phyloP scores from a whole-genome alignment of 768 basidiomycete species.

The Suillus spraguei region DNA sequence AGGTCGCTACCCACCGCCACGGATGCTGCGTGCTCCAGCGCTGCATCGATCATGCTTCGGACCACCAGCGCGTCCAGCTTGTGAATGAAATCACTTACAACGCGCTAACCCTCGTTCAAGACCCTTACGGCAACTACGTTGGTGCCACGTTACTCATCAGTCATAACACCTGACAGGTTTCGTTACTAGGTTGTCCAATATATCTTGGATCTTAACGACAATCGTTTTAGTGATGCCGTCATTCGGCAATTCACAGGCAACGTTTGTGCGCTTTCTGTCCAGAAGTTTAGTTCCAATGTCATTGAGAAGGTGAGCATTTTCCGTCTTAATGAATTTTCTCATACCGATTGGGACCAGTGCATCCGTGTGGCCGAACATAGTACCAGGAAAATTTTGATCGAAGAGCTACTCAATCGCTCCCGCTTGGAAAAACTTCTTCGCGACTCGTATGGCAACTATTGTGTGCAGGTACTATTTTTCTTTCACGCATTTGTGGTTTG shows the following conservation, averaged over 20 bases:
- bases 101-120: constrained; percentile 95
- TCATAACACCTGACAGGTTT: constrained; percentile 3
- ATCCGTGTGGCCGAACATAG: constrained; percentile 95
- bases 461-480: constrained; percentile 68
- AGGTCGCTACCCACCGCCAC: constrained; percentile 97
- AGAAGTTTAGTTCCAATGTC: constrained; percentile 99
- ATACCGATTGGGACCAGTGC: constrained; percentile 42
- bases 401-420: constrained; percentile 92
- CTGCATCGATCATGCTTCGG: constrained; percentile 97
- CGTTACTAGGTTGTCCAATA: constrained; percentile 88
- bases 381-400: constrained; percentile 92
- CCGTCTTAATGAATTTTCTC: constrained; percentile 5
- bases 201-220: constrained; percentile 97
- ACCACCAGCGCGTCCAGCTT: constrained; percentile 91
- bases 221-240: constrained; percentile 95
- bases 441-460: constrained; percentile 97
- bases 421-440: constrained; percentile 94
- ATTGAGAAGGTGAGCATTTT: constrained; percentile 78
- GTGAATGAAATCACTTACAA: constrained; percentile 99
- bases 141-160: constrained; percentile 27
- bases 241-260: constrained; percentile 98
- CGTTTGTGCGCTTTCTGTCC: constrained; percentile 95
- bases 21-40: constrained; percentile 98
- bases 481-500: constrained; percentile 12
- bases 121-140: constrained; percentile 93